Evolutionary conservation across 495 filamentous ascomycete genomes (phyloP), one percentile per base, ranked within the genome.

Genomic region (Aspergillus avenaceus): DNA sequence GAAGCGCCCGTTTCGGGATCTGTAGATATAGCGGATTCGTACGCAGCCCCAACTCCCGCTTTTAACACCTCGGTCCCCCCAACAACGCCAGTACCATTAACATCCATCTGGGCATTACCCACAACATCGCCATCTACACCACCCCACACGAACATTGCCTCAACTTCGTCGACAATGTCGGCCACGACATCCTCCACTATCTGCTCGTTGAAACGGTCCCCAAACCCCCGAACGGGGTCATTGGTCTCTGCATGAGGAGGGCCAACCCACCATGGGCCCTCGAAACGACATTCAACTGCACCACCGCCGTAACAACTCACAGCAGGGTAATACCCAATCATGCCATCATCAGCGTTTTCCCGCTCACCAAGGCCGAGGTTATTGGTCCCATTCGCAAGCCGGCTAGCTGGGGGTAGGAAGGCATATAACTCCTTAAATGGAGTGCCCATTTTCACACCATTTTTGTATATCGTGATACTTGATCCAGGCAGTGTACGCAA

Each of bases 131-230:
- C 66, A 27, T 74, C 67, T 18, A 71, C 56, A n/a, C 66, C 67
- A 16, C 73, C 69, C 73, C 73, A 76, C 8, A 72, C 63, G 14
- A 70, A 61, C 73, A 76, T 76, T 14, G 73, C 73, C 40, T 92
- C 88, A 38, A 92, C 85, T 64, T 97, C 91, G 63, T 98, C 95
- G 13, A 96, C 76, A 28, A 97, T 77, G 65, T 97, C 92, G 58
- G 90, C 96, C 29, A 91, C 73, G 7, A 97, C 78, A 62, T 97
- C 95, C 69, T 99, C 95, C 3, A 86, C 91, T 54, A 97, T 92
- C 71, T 97, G 91, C 64, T 97, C 93, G 58, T 88, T 80, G 67
- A 90, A 97, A 9, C 93, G 78, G 49, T 95, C 91, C 5, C 81
- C 76, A 19, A 96, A 75, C 1, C 87, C 71, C 26, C 76, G 72